Evolutionary conservation across 1,139 yeast genomes (phyloP).

Genomic region (Ogataea hybrid): DNA sequence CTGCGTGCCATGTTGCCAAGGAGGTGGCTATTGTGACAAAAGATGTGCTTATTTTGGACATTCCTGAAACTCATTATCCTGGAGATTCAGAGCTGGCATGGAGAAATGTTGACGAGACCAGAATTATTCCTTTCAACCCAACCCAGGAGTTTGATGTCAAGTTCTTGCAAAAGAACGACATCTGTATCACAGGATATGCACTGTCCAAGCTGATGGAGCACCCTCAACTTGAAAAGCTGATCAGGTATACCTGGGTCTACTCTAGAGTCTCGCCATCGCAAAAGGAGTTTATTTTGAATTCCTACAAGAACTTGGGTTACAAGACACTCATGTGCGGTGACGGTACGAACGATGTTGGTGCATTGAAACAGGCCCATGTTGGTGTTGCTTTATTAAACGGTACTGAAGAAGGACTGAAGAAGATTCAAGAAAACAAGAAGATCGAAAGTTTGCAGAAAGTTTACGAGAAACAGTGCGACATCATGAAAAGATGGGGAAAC

Average conservation of each 20-base stretch:
- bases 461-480: constrained; percentile 79
- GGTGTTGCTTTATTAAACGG: constrained; percentile 98
- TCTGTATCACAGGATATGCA: constrained; percentile 95
- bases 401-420: constrained; percentile 91
- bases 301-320: constrained; percentile 85
- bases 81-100: constrained; percentile 65
- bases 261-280: constrained; percentile 98
- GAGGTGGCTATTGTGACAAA: constrained; percentile 86
- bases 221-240: constrained; percentile 63
- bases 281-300: constrained; percentile 84
- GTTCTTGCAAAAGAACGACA: constrained; percentile 68
- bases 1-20: constrained; percentile 97
- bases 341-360: constrained; percentile 99
- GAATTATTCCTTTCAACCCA: constrained; percentile 62
- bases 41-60: constrained; percentile 83
- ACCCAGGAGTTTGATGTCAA: constrained; percentile 52
- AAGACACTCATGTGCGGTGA: constrained; percentile 99
- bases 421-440: constrained; percentile 78
- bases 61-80: constrained; percentile 66
- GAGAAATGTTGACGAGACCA: constrained; percentile 81
- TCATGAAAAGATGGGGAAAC: constrained; percentile 79
- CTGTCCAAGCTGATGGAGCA: constrained; percentile 60
- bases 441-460: constrained; percentile 63
- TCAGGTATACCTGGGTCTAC: constrained; percentile 93
- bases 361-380: constrained; percentile 95